Percentiles rank a stretch among this genome's conserved stretches.
phyloP scores from a whole-genome alignment of 208 protist species.

The Leishmania tarentolae region DNA sequence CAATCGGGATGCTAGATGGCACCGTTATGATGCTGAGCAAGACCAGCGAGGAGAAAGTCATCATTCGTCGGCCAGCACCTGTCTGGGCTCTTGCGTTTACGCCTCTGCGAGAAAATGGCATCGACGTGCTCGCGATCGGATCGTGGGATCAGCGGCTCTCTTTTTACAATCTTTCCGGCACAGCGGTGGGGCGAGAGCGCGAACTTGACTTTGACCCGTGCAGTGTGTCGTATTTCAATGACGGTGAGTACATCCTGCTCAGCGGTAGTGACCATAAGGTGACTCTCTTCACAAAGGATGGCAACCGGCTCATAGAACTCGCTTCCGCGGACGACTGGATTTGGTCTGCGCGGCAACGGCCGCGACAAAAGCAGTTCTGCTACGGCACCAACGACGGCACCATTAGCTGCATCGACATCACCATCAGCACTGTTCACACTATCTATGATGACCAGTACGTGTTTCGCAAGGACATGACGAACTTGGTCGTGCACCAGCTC shows the following conservation, averaged over 20 bases:
- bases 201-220: slow-evolving; percentile 95
- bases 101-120: slow-evolving; percentile 81
- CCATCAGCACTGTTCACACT: slow-evolving; percentile 91
- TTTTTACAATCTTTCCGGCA: slow-evolving; percentile 94
- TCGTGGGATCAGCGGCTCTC: slow-evolving; percentile 96
- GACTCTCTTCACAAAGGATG: slow-evolving; percentile 89
- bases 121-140: slow-evolving; percentile 93
- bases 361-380: slow-evolving; percentile 79
- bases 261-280: slow-evolving; percentile 93
- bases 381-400: slow-evolving; percentile 91
- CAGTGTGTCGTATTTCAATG: slow-evolving; percentile 87
- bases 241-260: slow-evolving; percentile 94
- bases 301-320: slow-evolving; percentile 80
- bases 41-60: slow-evolving; percentile 52
- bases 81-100: slow-evolving; percentile 95
- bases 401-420: slow-evolving; percentile 88
- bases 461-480: slow-evolving; percentile 95
- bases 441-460: slow-evolving; percentile 96
- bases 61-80: slow-evolving; percentile 84
- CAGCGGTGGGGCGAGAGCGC: slow-evolving; percentile 64
- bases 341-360: slow-evolving; percentile 80
- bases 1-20: slow-evolving; percentile 93
- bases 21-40: slow-evolving; percentile 46
- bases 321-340: slow-evolving; percentile 84
- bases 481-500: slow-evolving; percentile 96